Conservation (phyloP, 2,329 filamentous ascomycete genomes). For the Claviceps sp. region DNA sequence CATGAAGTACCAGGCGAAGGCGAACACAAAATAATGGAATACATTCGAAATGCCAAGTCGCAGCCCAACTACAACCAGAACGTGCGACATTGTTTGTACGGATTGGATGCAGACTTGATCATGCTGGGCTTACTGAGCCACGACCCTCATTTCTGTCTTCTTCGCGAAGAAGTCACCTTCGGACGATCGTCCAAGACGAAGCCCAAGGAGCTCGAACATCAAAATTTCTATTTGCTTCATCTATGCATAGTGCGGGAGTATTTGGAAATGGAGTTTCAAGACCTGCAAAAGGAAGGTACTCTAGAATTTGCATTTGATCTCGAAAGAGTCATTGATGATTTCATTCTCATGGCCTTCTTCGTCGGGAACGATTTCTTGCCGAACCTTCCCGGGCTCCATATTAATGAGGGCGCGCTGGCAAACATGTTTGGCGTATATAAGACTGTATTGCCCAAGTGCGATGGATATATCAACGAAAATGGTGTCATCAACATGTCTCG, state of each 20-base stretch:
- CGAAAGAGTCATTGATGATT: conserved; percentile 95
- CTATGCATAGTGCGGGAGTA: conserved; percentile 97
- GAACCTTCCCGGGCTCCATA: conserved; percentile 89
- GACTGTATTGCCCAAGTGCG: conserved; percentile 68
- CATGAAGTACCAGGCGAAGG: conserved; percentile 97
- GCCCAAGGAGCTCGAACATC: conserved; percentile 92
- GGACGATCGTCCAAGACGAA: conserved; percentile 77
- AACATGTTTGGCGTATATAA: conserved; percentile 98
- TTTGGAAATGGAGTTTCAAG: conserved; percentile 90
- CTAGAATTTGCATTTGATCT: conserved; percentile 77
- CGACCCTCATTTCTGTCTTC: conserved; percentile 93
- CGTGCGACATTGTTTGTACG: conserved; percentile 91
- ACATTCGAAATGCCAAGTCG: conserved; percentile 93
- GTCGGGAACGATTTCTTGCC: conserved; percentile 98
- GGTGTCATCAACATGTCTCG: conserved; percentile 82
- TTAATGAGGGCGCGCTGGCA: conserved; percentile 92
- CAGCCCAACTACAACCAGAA: conserved; percentile 89
- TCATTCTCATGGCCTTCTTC: conserved; percentile 99
- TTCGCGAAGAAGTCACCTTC: conserved; percentile 96
- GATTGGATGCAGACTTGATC: conserved; percentile 92
- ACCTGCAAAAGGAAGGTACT: conserved; percentile 60
- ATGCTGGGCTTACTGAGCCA: conserved; percentile 96
- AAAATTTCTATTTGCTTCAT: conserved; percentile 97
- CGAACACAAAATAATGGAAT: conserved; percentile 99
- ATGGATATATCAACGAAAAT: conserved; percentile 92